Evolutionary conservation across 768 basidiomycete species (phyloP), one percentile per base, ranked within the genome.

Genomic region (Gloeopeniophorella convolvens): DNA sequence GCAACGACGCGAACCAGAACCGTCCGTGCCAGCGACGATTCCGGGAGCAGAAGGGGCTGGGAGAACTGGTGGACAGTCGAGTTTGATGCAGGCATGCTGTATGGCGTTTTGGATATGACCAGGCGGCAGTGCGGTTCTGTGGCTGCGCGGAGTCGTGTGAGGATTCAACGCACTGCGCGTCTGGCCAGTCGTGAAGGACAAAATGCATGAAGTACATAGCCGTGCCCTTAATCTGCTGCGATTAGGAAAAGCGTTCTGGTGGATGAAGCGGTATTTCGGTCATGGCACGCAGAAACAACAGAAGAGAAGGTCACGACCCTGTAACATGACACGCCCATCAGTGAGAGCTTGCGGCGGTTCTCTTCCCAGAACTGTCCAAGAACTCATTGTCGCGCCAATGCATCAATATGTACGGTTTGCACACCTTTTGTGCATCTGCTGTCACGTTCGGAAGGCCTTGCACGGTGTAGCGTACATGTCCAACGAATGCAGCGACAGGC

Each of bases 161-260:
- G n/a, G n/a, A n/a, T n/a, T n/a, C n/a, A n/a, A n/a, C n/a, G n/a
- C n/a, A n/a, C n/a, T n/a, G n/a, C n/a, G n/a, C n/a, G n/a, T n/a
- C n/a, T n/a, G n/a, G n/a, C n/a, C n/a, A n/a, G n/a, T 68, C 64
- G 47, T 70, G 67, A 11, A 63, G 34, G 37, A 68, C 59, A 23
- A 36, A 46, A 16, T 60, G 51, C n/a, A 67, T 40, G 32, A 66
- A 30, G 55, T 60, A 66, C 15, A 66, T 57, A 1, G 63, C 50
- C 34, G 48, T 65, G 58, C 45, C 59, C 46, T 65, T 66, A 62
- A 18, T 50, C 60, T 45, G 64, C 49, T 59, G 62, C 44, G 54
- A 65, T 58, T 27, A 60, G 57, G 50, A 65, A 62, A 51, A 64
- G 60, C 55, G 60, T 36, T 16, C 61, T 43, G 13, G n/a, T 2